Conservation (phyloP, 1,139 yeast genomes). For the Petasospora fabianii region DNA sequence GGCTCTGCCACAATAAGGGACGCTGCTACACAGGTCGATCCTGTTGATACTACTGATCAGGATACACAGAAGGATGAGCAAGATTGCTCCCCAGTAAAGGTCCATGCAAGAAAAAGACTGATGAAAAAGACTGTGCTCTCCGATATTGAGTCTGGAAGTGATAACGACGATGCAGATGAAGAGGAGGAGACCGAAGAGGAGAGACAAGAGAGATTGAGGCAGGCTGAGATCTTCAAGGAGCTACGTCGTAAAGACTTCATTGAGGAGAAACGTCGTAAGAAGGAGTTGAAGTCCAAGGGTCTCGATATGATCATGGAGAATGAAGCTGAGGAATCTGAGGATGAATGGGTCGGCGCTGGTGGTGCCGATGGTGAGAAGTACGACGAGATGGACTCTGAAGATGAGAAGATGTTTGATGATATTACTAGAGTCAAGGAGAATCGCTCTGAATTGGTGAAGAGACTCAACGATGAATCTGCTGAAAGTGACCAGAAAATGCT, state of each 20-base stretch:
- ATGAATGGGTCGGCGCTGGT: slow-evolving; percentile 91
- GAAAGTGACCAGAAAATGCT: slow-evolving; percentile 68
- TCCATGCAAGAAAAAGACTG: slow-evolving; percentile 4
- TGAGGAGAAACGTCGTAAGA: slow-evolving; percentile 39
- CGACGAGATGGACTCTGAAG: slow-evolving; percentile 69
- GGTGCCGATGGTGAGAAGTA: slow-evolving; percentile 73
- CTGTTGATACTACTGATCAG: neutral
- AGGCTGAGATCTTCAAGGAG: slow-evolving; percentile 19
- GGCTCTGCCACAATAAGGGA: slow-evolving; percentile 4
- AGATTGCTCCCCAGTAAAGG: neutral
- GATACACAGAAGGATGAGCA: slow-evolving; percentile 9
- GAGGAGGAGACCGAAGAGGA: slow-evolving; percentile 20
- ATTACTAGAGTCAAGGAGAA: slow-evolving; percentile 54
- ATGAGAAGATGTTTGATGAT: slow-evolving; percentile 82
- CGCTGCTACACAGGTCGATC: slow-evolving; percentile 1
- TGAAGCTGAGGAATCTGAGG: slow-evolving; percentile 96
- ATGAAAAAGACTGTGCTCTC: slow-evolving; percentile 12
- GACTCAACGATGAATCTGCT: slow-evolving; percentile 65
- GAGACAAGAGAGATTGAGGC: slow-evolving; percentile 21
- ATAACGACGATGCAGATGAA: slow-evolving; percentile 14
- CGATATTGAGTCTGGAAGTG: slow-evolving; percentile 16
- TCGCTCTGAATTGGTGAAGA: slow-evolving; percentile 55
- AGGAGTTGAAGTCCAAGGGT: slow-evolving; percentile 32
- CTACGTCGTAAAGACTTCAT: slow-evolving; percentile 34
- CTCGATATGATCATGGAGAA: slow-evolving; percentile 33